A percentile compares a stretch with the other conserved stretches of the same genome.
Evolutionary conservation across 257 asterid genomes (phyloP).

Genomic region (Solanum habrochaites): DNA sequence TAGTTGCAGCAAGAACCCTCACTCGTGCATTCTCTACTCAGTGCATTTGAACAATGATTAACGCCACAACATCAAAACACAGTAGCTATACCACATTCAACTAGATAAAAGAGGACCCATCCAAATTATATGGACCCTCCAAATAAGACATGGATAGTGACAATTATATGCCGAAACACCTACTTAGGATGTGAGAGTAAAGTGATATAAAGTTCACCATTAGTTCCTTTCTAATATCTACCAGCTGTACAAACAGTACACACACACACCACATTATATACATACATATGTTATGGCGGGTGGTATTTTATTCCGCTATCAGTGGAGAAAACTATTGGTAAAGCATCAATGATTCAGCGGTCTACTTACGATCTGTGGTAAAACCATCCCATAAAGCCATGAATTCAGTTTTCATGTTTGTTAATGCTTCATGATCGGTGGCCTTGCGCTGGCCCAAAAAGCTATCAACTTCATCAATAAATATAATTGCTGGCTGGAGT

Average conservation of each 20-base stretch:
- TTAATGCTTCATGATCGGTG: constrained; percentile 73
- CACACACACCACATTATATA: not conserved
- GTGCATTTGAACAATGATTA: not conserved
- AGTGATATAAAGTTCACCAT: not conserved
- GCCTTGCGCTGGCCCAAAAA: constrained; percentile 90
- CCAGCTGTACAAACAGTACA: too few species aligned
- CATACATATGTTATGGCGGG: not conserved
- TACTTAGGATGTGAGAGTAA: not conserved
- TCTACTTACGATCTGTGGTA: constrained; percentile 77
- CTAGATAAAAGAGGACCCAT: not conserved
- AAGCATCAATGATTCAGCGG: not conserved
- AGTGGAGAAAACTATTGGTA: not conserved
- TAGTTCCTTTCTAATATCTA: not conserved
- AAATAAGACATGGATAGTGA: not conserved
- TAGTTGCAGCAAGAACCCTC: constrained; percentile 96
- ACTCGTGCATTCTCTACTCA: constrained; percentile 71
- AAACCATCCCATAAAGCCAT: constrained; percentile 99
- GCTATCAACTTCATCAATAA: constrained; percentile 95
- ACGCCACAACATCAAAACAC: not conserved
- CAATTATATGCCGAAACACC: not conserved
- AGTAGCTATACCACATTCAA: not conserved
- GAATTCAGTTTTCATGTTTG: constrained; percentile 92
- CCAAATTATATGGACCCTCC: not conserved
- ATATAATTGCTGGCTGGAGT: constrained; percentile 95
- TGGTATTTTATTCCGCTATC: not conserved